A percentile compares a stretch with the other conserved stretches of the same genome.
These are phyloP conservation scores for Phoenix roebelenii DNA, from an alignment of 176 grass and related monocot genomes.

Conservation along the genomic window DNA sequence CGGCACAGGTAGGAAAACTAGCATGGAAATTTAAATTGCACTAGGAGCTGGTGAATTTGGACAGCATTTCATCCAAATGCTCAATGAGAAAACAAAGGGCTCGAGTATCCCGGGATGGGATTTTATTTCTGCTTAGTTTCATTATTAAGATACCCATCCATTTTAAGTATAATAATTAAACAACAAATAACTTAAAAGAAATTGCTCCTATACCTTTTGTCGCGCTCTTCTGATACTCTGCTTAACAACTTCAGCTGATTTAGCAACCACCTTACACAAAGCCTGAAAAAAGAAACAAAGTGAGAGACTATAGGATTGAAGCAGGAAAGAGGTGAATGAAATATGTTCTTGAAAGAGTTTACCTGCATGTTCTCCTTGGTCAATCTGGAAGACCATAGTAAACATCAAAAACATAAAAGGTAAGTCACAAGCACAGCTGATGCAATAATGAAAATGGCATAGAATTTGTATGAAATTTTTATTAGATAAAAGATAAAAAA, in stretches of 20 bases:
- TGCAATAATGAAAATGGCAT: too few species aligned
- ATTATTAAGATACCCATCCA: neutral
- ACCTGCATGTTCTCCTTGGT: conserved; percentile 96
- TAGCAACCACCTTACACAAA: conserved; percentile 82
- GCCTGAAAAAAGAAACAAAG: conserved; percentile 33
- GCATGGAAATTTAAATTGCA: neutral
- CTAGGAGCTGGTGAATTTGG: too few species aligned
- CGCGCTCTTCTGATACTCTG: conserved; percentile 95
- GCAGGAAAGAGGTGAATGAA: neutral
- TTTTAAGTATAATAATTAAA: neutral
- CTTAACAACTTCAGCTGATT: conserved; percentile 92
- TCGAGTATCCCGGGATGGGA: too few species aligned
- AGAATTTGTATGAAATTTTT: too few species aligned
- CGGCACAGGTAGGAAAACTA: neutral
- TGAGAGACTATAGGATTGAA: conserved; percentile 4
- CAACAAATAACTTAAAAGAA: neutral
- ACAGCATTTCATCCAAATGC: too few species aligned
- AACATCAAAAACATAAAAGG: conserved; percentile 5
- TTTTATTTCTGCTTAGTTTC: neutral
- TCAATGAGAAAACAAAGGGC: too few species aligned
- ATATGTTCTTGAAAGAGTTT: conserved; percentile 12
- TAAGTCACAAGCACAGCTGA: too few species aligned
- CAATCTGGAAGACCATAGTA: conserved; percentile 40
- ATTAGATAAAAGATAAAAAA: too few species aligned
- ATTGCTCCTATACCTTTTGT: conserved; percentile 51